Percentiles rank a stretch among this genome's conserved stretches.
Conservation (phyloP, 1,139 yeast genomes). For the Scheffersomyces parashehatae region DNA sequence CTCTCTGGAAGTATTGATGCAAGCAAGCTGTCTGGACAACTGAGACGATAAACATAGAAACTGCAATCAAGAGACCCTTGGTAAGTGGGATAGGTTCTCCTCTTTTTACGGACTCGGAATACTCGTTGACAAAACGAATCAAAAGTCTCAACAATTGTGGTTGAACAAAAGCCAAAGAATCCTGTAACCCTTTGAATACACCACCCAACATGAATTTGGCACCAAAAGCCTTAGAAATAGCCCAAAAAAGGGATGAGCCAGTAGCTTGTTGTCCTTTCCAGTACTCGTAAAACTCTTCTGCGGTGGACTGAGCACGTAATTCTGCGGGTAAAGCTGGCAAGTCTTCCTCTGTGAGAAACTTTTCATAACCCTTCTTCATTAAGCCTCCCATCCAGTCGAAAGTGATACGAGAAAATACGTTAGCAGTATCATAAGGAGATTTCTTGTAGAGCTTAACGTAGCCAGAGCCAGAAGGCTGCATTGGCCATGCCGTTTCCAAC, state of each 20-base stretch:
- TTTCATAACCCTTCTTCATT: conserved; percentile 81
- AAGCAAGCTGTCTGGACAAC: conserved; percentile 79
- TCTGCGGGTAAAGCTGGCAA: conserved; percentile 77
- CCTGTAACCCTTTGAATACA: conserved; percentile 76
- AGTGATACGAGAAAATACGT: conserved; percentile 75
- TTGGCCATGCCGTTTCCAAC: conserved; percentile 53
- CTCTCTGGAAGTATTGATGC: conserved; percentile 91
- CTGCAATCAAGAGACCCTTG: conserved; percentile 80
- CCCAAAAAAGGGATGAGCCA: conserved; percentile 65
- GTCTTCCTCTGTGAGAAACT: conserved; percentile 73
- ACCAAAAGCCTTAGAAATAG: conserved; percentile 73
- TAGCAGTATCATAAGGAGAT: conserved; percentile 77
- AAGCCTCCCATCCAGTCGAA: conserved; percentile 92
- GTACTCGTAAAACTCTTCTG: conserved; percentile 51
- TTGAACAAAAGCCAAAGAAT: conserved; percentile 79
- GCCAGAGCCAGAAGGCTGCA: conserved; percentile 38
- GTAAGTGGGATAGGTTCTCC: conserved; percentile 59
- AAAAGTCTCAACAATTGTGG: conserved; percentile 80
- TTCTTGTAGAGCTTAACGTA: conserved; percentile 39
- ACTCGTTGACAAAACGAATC: conserved; percentile 82
- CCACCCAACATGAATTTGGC: conserved; percentile 69
- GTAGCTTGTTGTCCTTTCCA: conserved; percentile 50
- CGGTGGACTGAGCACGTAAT: conserved; percentile 54
- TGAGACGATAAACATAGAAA: conserved; percentile 81
- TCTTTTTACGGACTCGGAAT: conserved; percentile 41